Evolutionary conservation across 225 moss, liverwort and hornwort species (phyloP).

Genomic region (Pseudoscleropodium purum): DNA sequence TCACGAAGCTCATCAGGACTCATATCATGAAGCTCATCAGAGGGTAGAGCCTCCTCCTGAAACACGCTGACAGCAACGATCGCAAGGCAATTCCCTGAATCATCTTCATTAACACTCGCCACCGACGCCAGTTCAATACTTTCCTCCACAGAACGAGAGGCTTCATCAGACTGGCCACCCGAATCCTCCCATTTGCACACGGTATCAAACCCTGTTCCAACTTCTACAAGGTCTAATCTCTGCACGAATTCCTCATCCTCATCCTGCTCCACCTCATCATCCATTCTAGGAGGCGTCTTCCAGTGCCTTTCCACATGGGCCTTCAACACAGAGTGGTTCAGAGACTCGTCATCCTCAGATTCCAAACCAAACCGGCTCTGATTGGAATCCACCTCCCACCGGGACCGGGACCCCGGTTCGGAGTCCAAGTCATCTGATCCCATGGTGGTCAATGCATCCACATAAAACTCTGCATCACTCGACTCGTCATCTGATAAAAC

Average conservation of each 20-base stretch:
- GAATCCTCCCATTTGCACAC: constrained; percentile 3
- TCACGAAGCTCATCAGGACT: neutral
- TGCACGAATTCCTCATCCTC: neutral
- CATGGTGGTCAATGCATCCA: constrained; percentile 50
- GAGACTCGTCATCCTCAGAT: neutral
- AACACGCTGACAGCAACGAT: neutral
- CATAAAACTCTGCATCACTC: constrained; percentile 13
- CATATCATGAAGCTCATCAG: neutral
- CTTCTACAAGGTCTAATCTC: neutral
- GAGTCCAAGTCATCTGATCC: constrained; percentile 37
- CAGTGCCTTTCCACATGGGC: constrained; percentile 18
- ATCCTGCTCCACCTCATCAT: neutral
- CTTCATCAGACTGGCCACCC: neutral
- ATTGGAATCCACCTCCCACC: constrained; percentile 13
- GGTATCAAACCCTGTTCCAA: neutral
- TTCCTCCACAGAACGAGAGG: neutral
- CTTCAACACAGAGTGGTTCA: constrained; percentile 27
- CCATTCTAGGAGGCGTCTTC: neutral
- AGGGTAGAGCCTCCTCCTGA: neutral
- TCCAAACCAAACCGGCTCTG: neutral
- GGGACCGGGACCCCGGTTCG: constrained; percentile 26
- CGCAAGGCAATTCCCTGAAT: neutral
- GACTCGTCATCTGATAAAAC: neutral
- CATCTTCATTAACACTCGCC: neutral
- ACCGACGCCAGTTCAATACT: neutral